These are phyloP conservation scores for Anisodus tanguticus DNA, from an alignment of 257 asterid genomes.

Conservation along the genomic window DNA sequence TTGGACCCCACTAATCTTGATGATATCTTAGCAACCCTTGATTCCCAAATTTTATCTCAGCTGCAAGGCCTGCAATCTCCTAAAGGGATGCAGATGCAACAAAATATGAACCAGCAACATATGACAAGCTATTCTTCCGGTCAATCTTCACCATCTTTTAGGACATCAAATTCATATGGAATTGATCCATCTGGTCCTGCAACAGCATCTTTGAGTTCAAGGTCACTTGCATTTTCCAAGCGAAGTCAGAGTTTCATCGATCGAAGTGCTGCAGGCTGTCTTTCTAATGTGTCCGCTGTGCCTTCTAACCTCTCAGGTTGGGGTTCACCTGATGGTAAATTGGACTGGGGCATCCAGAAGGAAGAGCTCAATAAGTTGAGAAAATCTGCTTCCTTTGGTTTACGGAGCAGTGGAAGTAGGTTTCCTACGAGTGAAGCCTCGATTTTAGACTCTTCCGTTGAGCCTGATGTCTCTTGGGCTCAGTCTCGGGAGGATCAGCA, in stretches of 20 bases:
- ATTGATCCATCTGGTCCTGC: conserved; percentile 36
- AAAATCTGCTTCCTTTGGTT: conserved; percentile 53
- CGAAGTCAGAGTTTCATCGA: conserved; percentile 56
- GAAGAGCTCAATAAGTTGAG: conserved; percentile 51
- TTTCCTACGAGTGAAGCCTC: conserved; percentile 29
- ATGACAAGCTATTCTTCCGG: conserved; percentile 32
- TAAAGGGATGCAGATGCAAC: conserved; percentile 37
- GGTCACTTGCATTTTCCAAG: conserved; percentile 50
- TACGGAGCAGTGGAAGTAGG: conserved; percentile 39
- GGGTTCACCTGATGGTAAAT: conserved; percentile 56
- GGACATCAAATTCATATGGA: conserved; percentile 42
- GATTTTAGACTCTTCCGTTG: conserved; percentile 11
- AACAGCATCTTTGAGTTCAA: conserved; percentile 36
- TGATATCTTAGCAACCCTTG: conserved; percentile 38
- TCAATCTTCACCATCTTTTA: conserved; percentile 38
- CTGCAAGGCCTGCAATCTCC: conserved; percentile 44
- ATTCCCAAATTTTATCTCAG: conserved; percentile 40
- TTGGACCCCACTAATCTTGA: conserved; percentile 41
- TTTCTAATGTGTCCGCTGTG: conserved; percentile 19
- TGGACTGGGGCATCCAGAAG: conserved; percentile 53
- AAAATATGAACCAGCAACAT: conserved; percentile 36
- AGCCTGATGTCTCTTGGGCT: conserved; percentile 38
- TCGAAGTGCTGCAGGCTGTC: conserved; percentile 33
- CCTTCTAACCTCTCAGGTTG: conserved; percentile 42
- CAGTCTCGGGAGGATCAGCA: conserved; percentile 32